Percentiles rank a stretch among this genome's conserved stretches.
phyloP scores from a whole-genome alignment of 1,284 basidiomycete species.

The Farysia itapuensis region DNA sequence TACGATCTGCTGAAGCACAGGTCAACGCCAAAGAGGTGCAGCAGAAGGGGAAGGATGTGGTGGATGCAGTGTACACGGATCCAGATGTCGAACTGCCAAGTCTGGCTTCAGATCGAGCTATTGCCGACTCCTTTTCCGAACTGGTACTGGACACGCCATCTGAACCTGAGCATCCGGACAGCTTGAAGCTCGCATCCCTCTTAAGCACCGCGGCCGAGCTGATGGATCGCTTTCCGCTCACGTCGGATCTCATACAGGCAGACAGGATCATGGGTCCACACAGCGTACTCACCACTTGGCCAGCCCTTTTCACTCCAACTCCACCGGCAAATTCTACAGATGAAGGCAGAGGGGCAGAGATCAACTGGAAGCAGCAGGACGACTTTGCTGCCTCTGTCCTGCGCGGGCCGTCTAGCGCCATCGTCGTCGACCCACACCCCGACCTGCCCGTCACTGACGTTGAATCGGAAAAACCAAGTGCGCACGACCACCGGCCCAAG shows the following conservation, averaged over 20 bases:
- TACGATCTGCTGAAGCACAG: background rate
- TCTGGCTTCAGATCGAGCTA: constrained; percentile 11
- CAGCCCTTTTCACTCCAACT: constrained; percentile 1
- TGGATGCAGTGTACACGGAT: constrained; percentile 13
- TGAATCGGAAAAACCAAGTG: background rate
- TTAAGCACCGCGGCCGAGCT: constrained; percentile 12
- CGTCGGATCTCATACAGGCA: constrained; percentile 6
- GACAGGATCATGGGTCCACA: constrained; percentile 24
- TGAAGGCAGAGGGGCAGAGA: background rate
- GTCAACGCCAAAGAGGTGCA: background rate
- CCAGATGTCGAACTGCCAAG: constrained; percentile 35
- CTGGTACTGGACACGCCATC: background rate
- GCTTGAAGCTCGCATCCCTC: constrained; percentile 6
- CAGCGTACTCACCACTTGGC: constrained; percentile 46
- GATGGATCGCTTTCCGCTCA: constrained; percentile 7
- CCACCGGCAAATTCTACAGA: background rate
- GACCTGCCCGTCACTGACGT: background rate
- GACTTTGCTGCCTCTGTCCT: constrained; percentile 2
- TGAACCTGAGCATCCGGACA: background rate
- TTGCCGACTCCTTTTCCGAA: constrained; percentile 1
- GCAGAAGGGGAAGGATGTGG: background rate
- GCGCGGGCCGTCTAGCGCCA: constrained; percentile 6
- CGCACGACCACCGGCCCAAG: background rate
- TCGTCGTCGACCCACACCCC: constrained; percentile 26
- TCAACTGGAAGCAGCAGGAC: constrained; percentile 2